These are phyloP conservation scores for Papiliotrema nemorosa DNA, from an alignment of 1,284 basidiomycete species.

Conservation along the genomic window DNA sequence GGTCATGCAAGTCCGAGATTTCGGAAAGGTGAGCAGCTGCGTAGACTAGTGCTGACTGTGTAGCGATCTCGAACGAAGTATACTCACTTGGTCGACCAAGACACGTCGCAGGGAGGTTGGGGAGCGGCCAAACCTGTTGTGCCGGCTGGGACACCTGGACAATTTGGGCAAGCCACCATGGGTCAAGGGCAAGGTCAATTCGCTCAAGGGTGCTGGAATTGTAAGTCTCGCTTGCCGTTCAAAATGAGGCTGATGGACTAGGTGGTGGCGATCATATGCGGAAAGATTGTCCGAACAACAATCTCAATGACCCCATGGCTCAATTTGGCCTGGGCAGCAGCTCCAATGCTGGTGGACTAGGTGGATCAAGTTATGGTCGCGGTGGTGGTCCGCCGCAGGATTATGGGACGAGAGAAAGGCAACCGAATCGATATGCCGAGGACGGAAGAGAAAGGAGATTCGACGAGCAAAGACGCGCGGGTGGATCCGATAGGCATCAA, in stretches of 20 bases:
- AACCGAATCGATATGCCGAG: slow-evolving; percentile 10
- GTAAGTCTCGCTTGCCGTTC: slow-evolving; percentile 43
- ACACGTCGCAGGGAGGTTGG: slow-evolving; percentile 81
- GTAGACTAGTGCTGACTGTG: neutral
- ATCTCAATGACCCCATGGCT: slow-evolving; percentile 24
- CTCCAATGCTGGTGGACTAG: slow-evolving; percentile 22
- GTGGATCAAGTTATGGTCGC: slow-evolving; percentile 9
- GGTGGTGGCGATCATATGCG: slow-evolving; percentile 80
- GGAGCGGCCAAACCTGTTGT: slow-evolving; percentile 50
- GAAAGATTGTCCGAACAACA: slow-evolving; percentile 54
- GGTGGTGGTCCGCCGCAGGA: slow-evolving; percentile 7
- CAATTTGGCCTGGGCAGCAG: slow-evolving; percentile 20
- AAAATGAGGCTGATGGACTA: slow-evolving; percentile 7
- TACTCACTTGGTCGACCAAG: slow-evolving; percentile 91
- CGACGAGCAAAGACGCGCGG: slow-evolving; percentile 16
- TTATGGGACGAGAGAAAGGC: slow-evolving; percentile 7
- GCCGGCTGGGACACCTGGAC: slow-evolving; percentile 39
- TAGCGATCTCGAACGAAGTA: slow-evolving; percentile 57
- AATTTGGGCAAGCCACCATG: slow-evolving; percentile 37
- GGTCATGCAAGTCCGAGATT: slow-evolving; percentile 97
- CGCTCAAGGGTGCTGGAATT: slow-evolving; percentile 75
- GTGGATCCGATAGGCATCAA: neutral
- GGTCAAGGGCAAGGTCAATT: slow-evolving; percentile 53
- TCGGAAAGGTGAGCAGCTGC: slow-evolving; percentile 57
- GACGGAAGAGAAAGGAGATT: slow-evolving; percentile 19